Evolutionary conservation across 495 filamentous ascomycete species (phyloP).

Genomic region (Pyronema omphalodes): DNA sequence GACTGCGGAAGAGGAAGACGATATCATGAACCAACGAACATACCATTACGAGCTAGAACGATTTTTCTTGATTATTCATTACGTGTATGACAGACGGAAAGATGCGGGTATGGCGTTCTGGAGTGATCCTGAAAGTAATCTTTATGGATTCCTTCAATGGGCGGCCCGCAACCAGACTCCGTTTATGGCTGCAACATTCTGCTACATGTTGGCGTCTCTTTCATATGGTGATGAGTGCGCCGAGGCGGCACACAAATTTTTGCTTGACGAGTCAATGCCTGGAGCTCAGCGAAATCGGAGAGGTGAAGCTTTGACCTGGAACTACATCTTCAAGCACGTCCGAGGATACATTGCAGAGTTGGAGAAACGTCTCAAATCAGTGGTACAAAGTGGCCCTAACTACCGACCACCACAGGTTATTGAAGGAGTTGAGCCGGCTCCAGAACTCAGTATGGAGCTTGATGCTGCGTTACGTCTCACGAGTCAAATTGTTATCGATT

Average conservation of each 20-base stretch:
- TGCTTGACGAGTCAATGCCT: conserved; percentile 66
- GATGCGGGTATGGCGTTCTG: conserved; percentile 78
- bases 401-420: conserved; percentile 20
- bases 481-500: conserved; percentile 51
- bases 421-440: conserved; percentile 46
- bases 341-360: conserved; percentile 18
- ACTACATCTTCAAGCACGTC: conserved; percentile 69
- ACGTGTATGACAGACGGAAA: conserved; percentile 65
- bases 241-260: conserved; percentile 63
- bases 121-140: conserved; percentile 70
- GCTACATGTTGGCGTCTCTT: conserved; percentile 79
- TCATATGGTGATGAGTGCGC: conserved; percentile 64
- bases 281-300: conserved; percentile 56
- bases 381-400: conserved; percentile 12
- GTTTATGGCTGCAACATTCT: conserved; percentile 82
- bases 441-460: conserved; percentile 77
- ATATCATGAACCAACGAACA: conserved; percentile 49
- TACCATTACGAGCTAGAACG: conserved; percentile 72
- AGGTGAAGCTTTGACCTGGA: conserved; percentile 69
- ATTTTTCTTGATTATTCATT: conserved; percentile 79
- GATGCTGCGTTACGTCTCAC: conserved; percentile 82
- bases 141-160: conserved; percentile 90
- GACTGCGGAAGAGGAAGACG: conserved; percentile 73
- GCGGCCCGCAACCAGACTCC: conserved; percentile 81
- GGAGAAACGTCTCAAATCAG: conserved; percentile 12